Evolutionary conservation across 225 moss, liverwort and hornwort species (phyloP), one percentile per base, ranked within the genome.

Genomic region (Bryoerythrophyllum caledonicum): DNA sequence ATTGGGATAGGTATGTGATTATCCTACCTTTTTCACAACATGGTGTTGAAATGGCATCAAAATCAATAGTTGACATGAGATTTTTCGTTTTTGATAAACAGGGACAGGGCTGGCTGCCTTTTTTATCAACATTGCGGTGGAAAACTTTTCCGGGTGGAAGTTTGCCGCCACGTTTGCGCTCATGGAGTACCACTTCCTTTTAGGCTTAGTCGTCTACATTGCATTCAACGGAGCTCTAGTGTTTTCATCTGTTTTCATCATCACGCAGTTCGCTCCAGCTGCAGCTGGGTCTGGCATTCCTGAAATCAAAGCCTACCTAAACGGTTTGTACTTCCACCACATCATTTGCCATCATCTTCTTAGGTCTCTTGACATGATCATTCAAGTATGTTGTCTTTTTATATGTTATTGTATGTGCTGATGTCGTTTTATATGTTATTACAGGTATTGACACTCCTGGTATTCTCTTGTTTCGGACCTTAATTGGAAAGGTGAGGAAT

Each of bases 81-180:
- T 62, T 35, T 53, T 40, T 70, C 1, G 41, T 72, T 10, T 14
- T 79, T 81, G 79, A n/a, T n/a, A n/a, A n/a, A n/a, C 89, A 93
- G 93, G 81, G 63, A 94, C 94, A 67, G 94, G 94, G 15, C 91
- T 91, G 63, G 91, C 91, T 49, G 94, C 94, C 11, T 94, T 91
- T 84, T 88, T 91, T 71, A 94, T 94, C 84, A 94, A 94, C 76
- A 90, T 94, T 80, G 91, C 87, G 17, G 94, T 94, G 25, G 94
- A 94, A 71, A 94, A 94, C 72, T 91, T 94, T 67, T 88, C 94
- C 63, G 94, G 94, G 25, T 91, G 94, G 94, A 94, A 94, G 82
- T 94, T 94, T 65, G 88, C 85, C 53, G 90, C 90, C 53, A 91
- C 94, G 5, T 94, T 94, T 84, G 85, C 86, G 19, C 66, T 94